These are phyloP conservation scores for Neurospora discreta DNA, from an alignment of 495 filamentous ascomycete species.

Conservation along the genomic window DNA sequence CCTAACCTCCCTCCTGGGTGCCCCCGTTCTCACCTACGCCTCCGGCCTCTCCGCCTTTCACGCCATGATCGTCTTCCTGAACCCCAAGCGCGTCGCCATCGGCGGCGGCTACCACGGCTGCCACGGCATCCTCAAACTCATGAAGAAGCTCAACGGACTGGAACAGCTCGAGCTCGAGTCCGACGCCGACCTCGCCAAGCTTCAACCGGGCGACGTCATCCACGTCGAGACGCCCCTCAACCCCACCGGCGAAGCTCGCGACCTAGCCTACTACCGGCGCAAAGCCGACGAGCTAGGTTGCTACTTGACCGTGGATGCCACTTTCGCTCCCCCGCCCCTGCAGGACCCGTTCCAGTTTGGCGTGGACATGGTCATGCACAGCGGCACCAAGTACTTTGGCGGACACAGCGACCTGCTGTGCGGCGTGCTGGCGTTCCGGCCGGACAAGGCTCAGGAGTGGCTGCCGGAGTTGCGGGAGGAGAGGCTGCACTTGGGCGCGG, in stretches of 20 bases:
- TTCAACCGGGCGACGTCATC: slow-evolving; percentile 68
- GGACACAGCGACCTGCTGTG: slow-evolving; percentile 87
- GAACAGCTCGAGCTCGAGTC: slow-evolving; percentile 50
- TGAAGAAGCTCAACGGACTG: slow-evolving; percentile 59
- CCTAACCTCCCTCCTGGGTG: slow-evolving; percentile 60
- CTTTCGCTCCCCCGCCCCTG: slow-evolving; percentile 84
- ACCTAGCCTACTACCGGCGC: slow-evolving; percentile 55
- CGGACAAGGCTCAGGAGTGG: slow-evolving; percentile 35
- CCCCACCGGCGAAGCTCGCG: slow-evolving; percentile 68
- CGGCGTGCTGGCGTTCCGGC: slow-evolving; percentile 61
- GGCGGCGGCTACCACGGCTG: slow-evolving; percentile 86
- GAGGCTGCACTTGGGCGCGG: slow-evolving; percentile 61
- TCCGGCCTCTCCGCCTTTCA: slow-evolving; percentile 85
- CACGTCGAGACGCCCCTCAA: slow-evolving; percentile 91
- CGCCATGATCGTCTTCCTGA: slow-evolving; percentile 63
- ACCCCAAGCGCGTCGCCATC: slow-evolving; percentile 69
- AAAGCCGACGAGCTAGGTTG: slow-evolving; percentile 65
- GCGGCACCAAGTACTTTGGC: slow-evolving; percentile 89
- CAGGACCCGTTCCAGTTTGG: slow-evolving; percentile 75
- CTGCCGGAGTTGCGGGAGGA: slow-evolving; percentile 46
- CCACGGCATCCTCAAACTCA: slow-evolving; percentile 66
- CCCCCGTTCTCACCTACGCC: slow-evolving; percentile 60
- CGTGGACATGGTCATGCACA: slow-evolving; percentile 81
- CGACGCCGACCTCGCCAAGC: slow-evolving; percentile 26
- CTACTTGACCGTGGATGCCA: slow-evolving; percentile 73